Conservation (phyloP, 1,284 basidiomycete species). For the Prillingera fragicola region DNA sequence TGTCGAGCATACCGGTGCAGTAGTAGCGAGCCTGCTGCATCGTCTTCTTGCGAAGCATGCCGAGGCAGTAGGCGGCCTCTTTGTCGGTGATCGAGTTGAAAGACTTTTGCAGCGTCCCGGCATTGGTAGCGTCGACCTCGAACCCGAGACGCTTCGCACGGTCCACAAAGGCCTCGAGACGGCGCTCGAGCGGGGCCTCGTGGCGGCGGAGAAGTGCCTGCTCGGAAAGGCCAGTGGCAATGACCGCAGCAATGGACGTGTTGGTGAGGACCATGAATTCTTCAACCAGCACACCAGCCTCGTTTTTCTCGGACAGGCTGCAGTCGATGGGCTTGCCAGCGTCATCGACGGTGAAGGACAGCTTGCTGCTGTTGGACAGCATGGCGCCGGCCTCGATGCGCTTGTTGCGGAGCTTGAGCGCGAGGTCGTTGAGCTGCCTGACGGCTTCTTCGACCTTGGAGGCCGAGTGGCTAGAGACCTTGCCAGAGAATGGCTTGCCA, state of each 20-base stretch:
- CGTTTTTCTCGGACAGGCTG: conserved; percentile 57
- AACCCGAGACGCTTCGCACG: conserved; percentile 79
- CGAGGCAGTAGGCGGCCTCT: conserved; percentile 65
- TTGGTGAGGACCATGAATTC: conserved; percentile 97
- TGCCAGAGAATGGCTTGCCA: conserved; percentile 58
- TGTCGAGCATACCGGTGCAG: conserved; percentile 98
- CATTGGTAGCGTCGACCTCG: conserved; percentile 70
- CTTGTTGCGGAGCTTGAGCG: conserved; percentile 65
- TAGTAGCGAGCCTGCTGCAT: conserved; percentile 92
- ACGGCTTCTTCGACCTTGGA: conserved; percentile 69
- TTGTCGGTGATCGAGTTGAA: conserved; percentile 68
- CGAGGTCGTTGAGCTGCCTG: conserved; percentile 58
- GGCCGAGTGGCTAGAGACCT: conserved; percentile 56
- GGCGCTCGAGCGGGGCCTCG: conserved; percentile 84
- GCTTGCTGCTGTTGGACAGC: conserved; percentile 62
- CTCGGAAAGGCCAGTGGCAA: conserved; percentile 89
- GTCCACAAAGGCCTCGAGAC: conserved; percentile 60
- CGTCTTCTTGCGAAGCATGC: conserved; percentile 78
- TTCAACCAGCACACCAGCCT: conserved; percentile 79
- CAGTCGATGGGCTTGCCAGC: conserved; percentile 79
- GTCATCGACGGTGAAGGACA: conserved; percentile 77
- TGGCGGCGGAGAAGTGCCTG: conserved; percentile 91
- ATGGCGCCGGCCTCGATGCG: conserved; percentile 80
- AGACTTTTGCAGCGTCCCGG: conserved; percentile 77
- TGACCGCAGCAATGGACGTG: conserved; percentile 80